Evolutionary conservation across 2,329 filamentous ascomycete genomes (phyloP).

Genomic region (Thielaviopsis euricoi): DNA sequence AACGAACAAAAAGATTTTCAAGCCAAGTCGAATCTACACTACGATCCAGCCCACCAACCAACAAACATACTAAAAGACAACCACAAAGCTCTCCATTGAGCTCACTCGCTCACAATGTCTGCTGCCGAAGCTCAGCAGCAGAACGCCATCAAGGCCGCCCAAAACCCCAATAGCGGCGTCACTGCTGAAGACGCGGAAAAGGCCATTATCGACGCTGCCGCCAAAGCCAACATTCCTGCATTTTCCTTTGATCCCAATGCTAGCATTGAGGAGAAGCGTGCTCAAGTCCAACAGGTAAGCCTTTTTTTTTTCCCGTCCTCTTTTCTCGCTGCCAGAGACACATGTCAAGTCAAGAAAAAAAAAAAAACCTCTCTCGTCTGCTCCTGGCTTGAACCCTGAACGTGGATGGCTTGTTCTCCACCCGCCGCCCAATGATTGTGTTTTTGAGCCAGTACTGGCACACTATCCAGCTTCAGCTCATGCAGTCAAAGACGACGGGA

Average conservation of each 20-base stretch:
- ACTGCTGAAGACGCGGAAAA: slow-evolving; percentile 56
- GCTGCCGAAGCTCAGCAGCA: slow-evolving; percentile 60
- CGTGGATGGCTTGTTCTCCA: not conserved
- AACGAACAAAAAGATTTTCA: not conserved
- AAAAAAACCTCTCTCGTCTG: not conserved
- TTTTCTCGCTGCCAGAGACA: slow-evolving; percentile 6
- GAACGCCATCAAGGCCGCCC: slow-evolving; percentile 61
- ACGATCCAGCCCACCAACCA: slow-evolving; percentile 8
- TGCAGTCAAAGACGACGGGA: not conserved
- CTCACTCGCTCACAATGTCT: slow-evolving; percentile 16
- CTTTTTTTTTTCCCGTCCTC: slow-evolving; percentile 1
- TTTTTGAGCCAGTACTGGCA: not conserved
- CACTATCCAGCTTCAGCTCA: slow-evolving; percentile 11
- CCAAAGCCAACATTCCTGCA: slow-evolving; percentile 60
- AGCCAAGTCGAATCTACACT: not conserved
- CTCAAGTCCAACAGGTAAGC: slow-evolving; percentile 60
- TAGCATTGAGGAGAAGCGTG: slow-evolving; percentile 65
- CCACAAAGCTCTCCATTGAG: slow-evolving; percentile 1
- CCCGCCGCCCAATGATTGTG: not conserved
- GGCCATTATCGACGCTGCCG: slow-evolving; percentile 60
- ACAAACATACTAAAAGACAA: not conserved
- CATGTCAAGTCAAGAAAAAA: not conserved
- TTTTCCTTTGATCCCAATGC: slow-evolving; percentile 82
- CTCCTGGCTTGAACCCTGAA: not conserved
- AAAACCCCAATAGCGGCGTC: slow-evolving; percentile 50